Evolutionary conservation across 106 monocot species (phyloP), one percentile per base, ranked within the genome.

Genomic region (Dioscorea zingiberensis): DNA sequence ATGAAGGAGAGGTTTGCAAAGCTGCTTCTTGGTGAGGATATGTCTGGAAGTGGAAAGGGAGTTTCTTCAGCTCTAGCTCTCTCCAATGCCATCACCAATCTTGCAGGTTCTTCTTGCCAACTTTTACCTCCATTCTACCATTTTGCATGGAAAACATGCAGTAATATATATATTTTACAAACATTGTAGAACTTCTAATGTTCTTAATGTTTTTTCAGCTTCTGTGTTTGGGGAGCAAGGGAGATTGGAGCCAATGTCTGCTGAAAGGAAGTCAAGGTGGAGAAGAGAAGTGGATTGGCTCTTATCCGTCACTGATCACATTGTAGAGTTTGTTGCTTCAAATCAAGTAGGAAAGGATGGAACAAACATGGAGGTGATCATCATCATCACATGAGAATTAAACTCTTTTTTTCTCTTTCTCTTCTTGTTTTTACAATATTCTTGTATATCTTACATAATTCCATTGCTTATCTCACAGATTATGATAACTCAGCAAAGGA

Each of bases 181-280:
- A n/a, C n/a, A n/a, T n/a, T n/a, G n/a, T n/a, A n/a, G n/a, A n/a
- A n/a, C n/a, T n/a, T n/a, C n/a, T n/a, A n/a, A n/a, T n/a, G n/a
- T n/a, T n/a, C n/a, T n/a, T n/a, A n/a, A n/a, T n/a, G n/a, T n/a
- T n/a, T n/a, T n/a, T n/a, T n/a, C 77, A 92, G 87, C 87, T 70
- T 87, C 92, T 65, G 84, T 92, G 2, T 92, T 87, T 26, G 81
- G 87, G 6, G 87, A 92, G 67, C 84, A 87, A 84, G n/a, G 72
- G 62, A 74, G 73, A 15, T 62, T 92, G 55, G 92, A 92, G 54
- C 92, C 92, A n/a, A 92, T 92, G 92, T 53, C 81, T 27, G 16
- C 65, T 18, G 87, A 92, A 25, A 84, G 79, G 65, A 92, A 87
- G 66, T 63, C 66, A 16, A 81, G 81, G 48, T 92, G 92, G 92